These are phyloP conservation scores for Syzygium oleosum DNA, from an alignment of 345 rosid genomes.

Conservation along the genomic window DNA sequence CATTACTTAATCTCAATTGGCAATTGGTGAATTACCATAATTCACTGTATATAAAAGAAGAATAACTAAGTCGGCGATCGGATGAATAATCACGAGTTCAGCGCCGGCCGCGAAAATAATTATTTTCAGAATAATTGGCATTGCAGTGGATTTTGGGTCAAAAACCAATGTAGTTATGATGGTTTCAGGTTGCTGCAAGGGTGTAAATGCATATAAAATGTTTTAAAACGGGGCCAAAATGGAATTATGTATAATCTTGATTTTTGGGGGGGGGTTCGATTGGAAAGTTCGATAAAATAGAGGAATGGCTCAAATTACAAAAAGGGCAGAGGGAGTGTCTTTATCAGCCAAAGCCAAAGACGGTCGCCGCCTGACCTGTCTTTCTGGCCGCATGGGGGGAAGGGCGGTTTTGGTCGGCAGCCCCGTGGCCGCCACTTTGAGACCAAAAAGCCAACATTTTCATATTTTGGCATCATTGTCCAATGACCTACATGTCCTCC, in stretches of 20 bases:
- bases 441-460: constrained; percentile 19
- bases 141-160: neutral
- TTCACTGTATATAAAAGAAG: neutral
- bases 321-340: neutral
- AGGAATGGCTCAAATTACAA: neutral
- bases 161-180: fast-evolving
- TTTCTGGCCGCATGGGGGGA: neutral
- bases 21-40: neutral
- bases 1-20: neutral
- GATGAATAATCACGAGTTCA: neutral
- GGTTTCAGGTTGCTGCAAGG: neutral
- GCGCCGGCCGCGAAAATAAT: neutral
- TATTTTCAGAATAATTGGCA: fast-evolving
- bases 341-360: neutral
- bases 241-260: neutral
- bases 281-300: neutral
- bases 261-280: neutral
- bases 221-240: neutral
- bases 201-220: neutral
- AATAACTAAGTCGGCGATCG: neutral
- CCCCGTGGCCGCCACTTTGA: constrained; percentile 22
- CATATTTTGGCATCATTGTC: neutral
- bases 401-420: constrained; percentile 89
- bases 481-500: neutral
- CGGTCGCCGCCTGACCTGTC: constrained; percentile 5